These are phyloP conservation scores for Usnea hakonensis DNA, from an alignment of 495 filamentous ascomycete species.

Conservation along the genomic window DNA sequence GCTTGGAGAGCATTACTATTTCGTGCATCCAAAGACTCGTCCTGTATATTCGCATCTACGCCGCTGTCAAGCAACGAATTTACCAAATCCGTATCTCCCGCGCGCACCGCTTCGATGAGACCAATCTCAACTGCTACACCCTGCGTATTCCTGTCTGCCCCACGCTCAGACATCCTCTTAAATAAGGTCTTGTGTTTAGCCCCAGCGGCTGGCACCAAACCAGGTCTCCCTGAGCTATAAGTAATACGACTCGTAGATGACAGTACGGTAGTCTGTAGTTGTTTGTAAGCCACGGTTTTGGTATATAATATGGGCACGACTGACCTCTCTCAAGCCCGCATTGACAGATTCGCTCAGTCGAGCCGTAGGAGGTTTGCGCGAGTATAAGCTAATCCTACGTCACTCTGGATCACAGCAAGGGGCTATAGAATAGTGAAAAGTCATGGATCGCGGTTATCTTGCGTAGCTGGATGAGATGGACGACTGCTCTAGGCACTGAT, in stretches of 20 bases:
- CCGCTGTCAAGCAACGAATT: constrained; percentile 25
- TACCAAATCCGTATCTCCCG: background rate
- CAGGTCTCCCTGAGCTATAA: too few relatives aligned
- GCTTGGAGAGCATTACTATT: background rate
- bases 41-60: constrained; percentile 11
- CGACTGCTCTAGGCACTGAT: too few relatives aligned
- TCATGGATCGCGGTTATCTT: too few relatives aligned
- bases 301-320: background rate
- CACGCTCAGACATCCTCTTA: constrained; percentile 3
- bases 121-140: constrained; percentile 21
- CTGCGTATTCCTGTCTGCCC: constrained; percentile 8
- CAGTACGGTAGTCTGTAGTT: background rate
- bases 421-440: too few relatives aligned
- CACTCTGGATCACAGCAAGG: too few relatives aligned
- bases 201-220: too few relatives aligned
- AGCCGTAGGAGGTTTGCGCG: background rate
- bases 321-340: background rate
- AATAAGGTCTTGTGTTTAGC: too few relatives aligned
- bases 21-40: too few relatives aligned
- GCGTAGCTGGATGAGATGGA: too few relatives aligned
- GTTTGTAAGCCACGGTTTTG: background rate
- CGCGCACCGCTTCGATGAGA: constrained; percentile 22
- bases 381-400: too few relatives aligned
- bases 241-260: background rate
- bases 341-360: background rate